Base-by-base conservation (phyloP, 2,329 filamentous ascomycete species). In the Fusarium mangiferae region DNA sequence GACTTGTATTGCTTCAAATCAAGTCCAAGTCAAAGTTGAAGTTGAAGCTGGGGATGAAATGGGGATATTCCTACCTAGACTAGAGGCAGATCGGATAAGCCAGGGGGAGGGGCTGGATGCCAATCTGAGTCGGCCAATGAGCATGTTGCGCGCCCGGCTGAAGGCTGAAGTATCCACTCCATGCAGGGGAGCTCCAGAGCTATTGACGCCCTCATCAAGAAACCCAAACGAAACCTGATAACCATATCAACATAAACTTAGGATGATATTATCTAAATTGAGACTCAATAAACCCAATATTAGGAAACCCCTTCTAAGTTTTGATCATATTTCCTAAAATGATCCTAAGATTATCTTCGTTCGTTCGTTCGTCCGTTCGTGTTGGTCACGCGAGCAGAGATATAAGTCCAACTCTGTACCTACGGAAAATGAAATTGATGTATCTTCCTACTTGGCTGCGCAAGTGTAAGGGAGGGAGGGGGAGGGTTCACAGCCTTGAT, bases 101-200 rank as follows among this genome's bases (percentile, higher is more conserved):
- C 66, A 68, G 66, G 62, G 59, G 56, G 26, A 66, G 66, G 66
- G 67, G 58, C 62, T 46, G 26, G 38, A 39, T 24, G 46, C 38
- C 28, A 57, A 56, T 36, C 5, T 6, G 13, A 35, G 22, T 30
- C 44, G 51, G n/a, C 70, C 64, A 68, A 72, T 72, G 36, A 55
- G 42, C 22, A 30, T 7, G 15, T 12, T 28, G 46, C 30, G 7
- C 42, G n/a, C 64, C 33, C 3, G 22, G 42, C 20, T 61, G 45
- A 67, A 45, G 68, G 55, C 52, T 68, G 59, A 65, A 68, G 58
- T 41, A 33, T 45, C 63, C 63, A 66, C 63, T 44, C 35, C 2
- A 49, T 55, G 48, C 60, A 73, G 69, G 69, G 69, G 65, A 57
- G 65, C 39, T 62, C 45, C 5, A 58, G 49, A 66, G 65, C 56